Evolutionary conservation across 2,329 filamentous ascomycete species (phyloP), one percentile per base, ranked within the genome.

Genomic region (Aspergillus latus): DNA sequence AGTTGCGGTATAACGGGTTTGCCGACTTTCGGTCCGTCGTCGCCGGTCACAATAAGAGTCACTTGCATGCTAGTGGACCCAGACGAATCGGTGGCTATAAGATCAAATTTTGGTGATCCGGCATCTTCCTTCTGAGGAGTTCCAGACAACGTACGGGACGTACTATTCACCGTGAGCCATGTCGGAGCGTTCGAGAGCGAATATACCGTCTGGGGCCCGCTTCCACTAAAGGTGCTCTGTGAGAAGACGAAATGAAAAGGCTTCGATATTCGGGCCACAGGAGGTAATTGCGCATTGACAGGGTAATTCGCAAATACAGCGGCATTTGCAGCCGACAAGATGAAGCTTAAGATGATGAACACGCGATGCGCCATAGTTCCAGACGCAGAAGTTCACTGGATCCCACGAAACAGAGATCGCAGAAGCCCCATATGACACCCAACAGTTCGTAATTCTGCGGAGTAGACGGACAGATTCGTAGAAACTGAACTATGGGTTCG

Each of bases 271-370:
- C 88, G 83, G 16, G 90, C 91, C 52, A 92, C 87, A 3, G 88
- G 87, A 32, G 91, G 91, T 1, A 95, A 82, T 72, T 96, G 92
- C 2, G 89, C 86, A 73, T 94, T 95, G 72, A 96, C 80, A 0
- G 91, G 91, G 64, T 92, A 93, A 46, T 78, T 78, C 48, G 78
- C 67, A 56, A 62, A 67, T 61, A 75, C 71, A 57, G 66, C 66
- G 46, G 75, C 76, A 57, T 64, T 61, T 26, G 69, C 66, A 56
- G 64, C 62, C 62, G 62, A 59, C 36, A 69, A 47, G 21, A 21
- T 21, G 16, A 72, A 57, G 16, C 62, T 57, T 54, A 73, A 56
- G 46, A 67, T 32, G 37, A 68, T 57, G 56, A 66, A 51, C 44
- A 68, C 54, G 56, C 67, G 55, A 54, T 62, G 60, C 52, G 65